Base-by-base conservation (phyloP, 2,329 filamentous ascomycete species). In the Diplodia seriata region DNA sequence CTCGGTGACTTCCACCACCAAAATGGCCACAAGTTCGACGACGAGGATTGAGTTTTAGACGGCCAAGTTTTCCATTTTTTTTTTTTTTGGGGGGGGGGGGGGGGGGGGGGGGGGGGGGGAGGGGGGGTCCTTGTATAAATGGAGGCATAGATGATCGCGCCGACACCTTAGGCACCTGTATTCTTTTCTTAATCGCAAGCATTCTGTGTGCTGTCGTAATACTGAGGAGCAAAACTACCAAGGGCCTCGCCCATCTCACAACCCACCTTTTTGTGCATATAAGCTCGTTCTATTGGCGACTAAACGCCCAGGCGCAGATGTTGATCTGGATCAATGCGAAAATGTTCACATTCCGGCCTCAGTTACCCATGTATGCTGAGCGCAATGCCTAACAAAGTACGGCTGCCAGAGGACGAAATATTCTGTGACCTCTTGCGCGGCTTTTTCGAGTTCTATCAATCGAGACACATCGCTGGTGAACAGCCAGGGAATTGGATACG, bases 1-100 rank as follows among this genome's bases (percentile, higher is more conserved):
- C 83, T 96, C 40, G 90, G 89, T 14, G 90, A 94, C 73, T 91
- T 51, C n/a, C 43, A 63, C 12, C 59, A 68, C 47, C 51, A 66
- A 4, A 68, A 73, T 76, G 66, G 85, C 84, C 71, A 85, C 69
- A 91, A 90, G 75, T 86, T 56, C 31, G 54, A 86, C 73, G 88
- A 90, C 72, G 85, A 88, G 63, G 89, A 90, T 73, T 71, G 77
- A 79, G 31, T 20, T 14, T 18, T 29, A 20, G 47, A 43, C 20
- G n/a, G 23, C 23, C 15, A 26, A 26, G 23, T 26, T 26, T 26
- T 26, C 3, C 23, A 26, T 26, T 4, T 26, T 51, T 5, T 51
- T 63, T 26, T 43, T 23, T 23, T 23, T 1, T 23, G 23, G 23
- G 23, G 23, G 23, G 23, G 23, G 23, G 23, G 23, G 23, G 23